Evolutionary conservation across 108 stramenopile genomes (phyloP), one percentile per base, ranked within the genome.

Genomic region (Nitzschia sp.): DNA sequence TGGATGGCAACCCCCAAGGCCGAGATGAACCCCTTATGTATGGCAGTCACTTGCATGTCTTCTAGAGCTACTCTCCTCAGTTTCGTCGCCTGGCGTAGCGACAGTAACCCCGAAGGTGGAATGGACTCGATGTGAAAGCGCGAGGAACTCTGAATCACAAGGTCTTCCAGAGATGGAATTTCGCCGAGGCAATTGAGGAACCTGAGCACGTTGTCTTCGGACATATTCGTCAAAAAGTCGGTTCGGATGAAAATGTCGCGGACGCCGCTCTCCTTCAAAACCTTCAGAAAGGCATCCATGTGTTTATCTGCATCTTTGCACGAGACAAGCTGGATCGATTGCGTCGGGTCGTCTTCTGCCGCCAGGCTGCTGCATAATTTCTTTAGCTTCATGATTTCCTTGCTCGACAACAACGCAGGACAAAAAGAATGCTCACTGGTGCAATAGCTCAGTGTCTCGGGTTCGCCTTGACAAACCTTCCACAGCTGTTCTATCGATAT

Each of bases 1-100:
- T 30, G 46, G 17, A 70, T 28, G 23, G 58, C 58, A 1, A n/a
- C 18, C 4, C 49, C 45, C 17, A 70, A 24, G 8, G 1, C 19
- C 2, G 29, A n/a, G 8, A 70, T 59, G 23, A 70, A 70, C 5
- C 23, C 46, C 30, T 13, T 15, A 18, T 70, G 23, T 21, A 31
- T n/a, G 4, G 57, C 58, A 3, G 56, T 70, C 13, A 59, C 68
- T 59, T 70, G 68, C 56, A 70, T 70, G 26, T 70, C 68, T 59
- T 70, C 58, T 9, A 70, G 59, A 1, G 30, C 68, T 1, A 70
- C 4, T 3, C 46, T 24, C 35, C 38, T 48, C 6, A 70, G 47
- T 3, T 24, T 21, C 3, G 42, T 26, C 13, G 57, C 57, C 9
- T 59, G 1, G 15, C 68, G 56, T 1, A 70, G 11, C 18, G 68